Evolutionary conservation across 1,284 basidiomycete genomes (phyloP), one percentile per base, ranked within the genome.

Genomic region (Caloboletus firmus): DNA sequence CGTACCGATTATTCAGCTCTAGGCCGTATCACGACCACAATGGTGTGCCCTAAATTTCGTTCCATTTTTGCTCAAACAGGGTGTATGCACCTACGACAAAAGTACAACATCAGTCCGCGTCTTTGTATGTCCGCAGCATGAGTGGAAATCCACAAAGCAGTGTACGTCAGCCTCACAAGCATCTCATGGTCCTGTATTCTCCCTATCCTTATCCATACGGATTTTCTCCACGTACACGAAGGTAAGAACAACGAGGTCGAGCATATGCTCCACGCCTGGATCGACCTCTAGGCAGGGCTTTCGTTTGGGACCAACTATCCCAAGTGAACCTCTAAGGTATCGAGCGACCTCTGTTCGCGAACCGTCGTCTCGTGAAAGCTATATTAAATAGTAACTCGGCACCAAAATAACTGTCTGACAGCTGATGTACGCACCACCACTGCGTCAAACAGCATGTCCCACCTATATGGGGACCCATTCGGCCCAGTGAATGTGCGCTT

Each of bases 181-280:
- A 48, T 35, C 26, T 59, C 47, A 64, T 35, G 26, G 12, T 32
- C 49, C 48, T 0, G 11, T 37, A 24, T 20, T 57, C 20, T 52
- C 20, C 7, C 37, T 18, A 17, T 69, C 63, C 47, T 54, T 64
- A n/a, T 74, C 67, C 59, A 62, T 62, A 28, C 71, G 71, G 12
- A 71, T 40, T 54, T 73, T 72, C 52, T 76, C 73, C 17, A 74
- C 63, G 45, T 73, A 77, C 30, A 77, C 65, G 45, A 78, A 78
- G 0, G 76, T 78, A 31, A 78, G 58, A 6, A 76, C 43, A n/a
- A 79, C 66, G 30, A 68, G 52, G 53, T 77, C 72, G 12, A 74
- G 52, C 56, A 77, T 76, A 22, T 70, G 65, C 49, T 70, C 65
- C 15, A 69, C 69, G 7, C 54, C 54, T 7, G 67, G 62, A 49